Evolutionary conservation across 768 basidiomycete genomes (phyloP), one percentile per base, ranked within the genome.

Genomic region (Amanita rimosa): DNA sequence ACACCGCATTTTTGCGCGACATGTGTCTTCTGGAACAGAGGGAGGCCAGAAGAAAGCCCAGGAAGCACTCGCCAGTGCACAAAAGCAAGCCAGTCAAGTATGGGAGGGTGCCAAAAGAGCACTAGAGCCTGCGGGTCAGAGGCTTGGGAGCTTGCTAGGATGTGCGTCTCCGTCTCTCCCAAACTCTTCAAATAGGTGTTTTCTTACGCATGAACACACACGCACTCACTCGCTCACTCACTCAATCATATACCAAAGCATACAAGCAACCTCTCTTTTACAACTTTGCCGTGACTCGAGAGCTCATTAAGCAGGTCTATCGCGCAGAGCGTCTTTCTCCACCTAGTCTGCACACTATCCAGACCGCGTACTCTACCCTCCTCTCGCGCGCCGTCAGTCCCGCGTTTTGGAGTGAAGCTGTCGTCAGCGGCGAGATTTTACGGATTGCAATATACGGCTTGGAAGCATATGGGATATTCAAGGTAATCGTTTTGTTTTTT

Each of bases 391-490:
- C 79, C 14, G 69, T 64, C 46, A 77, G 74, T 60, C 62, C 69
- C 0, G 66, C 67, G 19, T 86, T 81, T 64, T 81, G 82, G 78
- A 73, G 79, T 9, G 69, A 76, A 50, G 61, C 81, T 11, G 58
- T 76, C 11, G 62, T 68, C 56, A 79, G 69, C 42, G 88, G 89
- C 6, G 80, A 88, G 57, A 75, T 80, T 65, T 73, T 72, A 5
- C 73, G 74, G 56, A 70, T 90, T 21, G 79, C 79, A 8, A 62
- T 90, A 14, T 89, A 91, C 60, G 88, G 78, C 7, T 59, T 90
- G 19, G 89, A 95, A 67, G 91, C 88, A 27, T 95, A 93, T 61
- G 83, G 84, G 13, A 84, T 95, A 57, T 95, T 86, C 74, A 87
- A 87, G 72, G 86, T 84, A 53, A n/a, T n/a, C 29, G 77, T 63